phyloP scores from a whole-genome alignment of 2,329 filamentous ascomycete species.

The Penicillium sp. region DNA sequence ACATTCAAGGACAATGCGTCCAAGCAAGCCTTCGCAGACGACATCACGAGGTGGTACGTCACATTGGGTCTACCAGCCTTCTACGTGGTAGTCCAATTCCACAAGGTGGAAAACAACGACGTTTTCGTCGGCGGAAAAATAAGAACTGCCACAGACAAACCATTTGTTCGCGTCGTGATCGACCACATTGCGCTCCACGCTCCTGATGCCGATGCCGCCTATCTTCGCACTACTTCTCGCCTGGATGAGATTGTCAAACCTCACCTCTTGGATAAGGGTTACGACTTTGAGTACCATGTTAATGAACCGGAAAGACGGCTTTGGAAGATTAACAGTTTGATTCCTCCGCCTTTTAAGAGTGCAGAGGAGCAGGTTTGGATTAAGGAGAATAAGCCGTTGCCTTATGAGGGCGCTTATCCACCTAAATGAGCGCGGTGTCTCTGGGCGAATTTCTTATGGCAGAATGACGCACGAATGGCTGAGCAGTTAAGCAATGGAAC shows the following conservation, averaged over 20 bases:
- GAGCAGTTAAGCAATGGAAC: neutral
- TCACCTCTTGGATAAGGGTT: slow-evolving; percentile 18
- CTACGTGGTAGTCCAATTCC: slow-evolving; percentile 32
- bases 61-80: slow-evolving; percentile 27
- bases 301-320: slow-evolving; percentile 20
- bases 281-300: slow-evolving; percentile 25
- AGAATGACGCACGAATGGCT: neutral
- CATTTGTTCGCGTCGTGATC: slow-evolving; percentile 22
- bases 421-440: neutral
- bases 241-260: slow-evolving; percentile 19
- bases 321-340: slow-evolving; percentile 26
- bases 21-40: slow-evolving; percentile 20
- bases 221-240: slow-evolving; percentile 3
- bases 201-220: slow-evolving; percentile 6
- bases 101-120: slow-evolving; percentile 7
- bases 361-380: slow-evolving; percentile 13
- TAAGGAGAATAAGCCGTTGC: slow-evolving; percentile 9
- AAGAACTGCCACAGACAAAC: neutral
- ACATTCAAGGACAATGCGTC: slow-evolving; percentile 9
- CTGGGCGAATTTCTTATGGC: neutral
- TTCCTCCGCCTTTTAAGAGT: slow-evolving; percentile 19
- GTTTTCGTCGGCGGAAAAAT: slow-evolving; percentile 14
- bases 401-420: slow-evolving; percentile 14
- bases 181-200: slow-evolving; percentile 18
- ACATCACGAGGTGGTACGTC: slow-evolving; percentile 29